Evolutionary conservation across 176 grass and related monocot species (phyloP), one percentile per base, ranked within the genome.

Genomic region (Aegilops tauschii): DNA sequence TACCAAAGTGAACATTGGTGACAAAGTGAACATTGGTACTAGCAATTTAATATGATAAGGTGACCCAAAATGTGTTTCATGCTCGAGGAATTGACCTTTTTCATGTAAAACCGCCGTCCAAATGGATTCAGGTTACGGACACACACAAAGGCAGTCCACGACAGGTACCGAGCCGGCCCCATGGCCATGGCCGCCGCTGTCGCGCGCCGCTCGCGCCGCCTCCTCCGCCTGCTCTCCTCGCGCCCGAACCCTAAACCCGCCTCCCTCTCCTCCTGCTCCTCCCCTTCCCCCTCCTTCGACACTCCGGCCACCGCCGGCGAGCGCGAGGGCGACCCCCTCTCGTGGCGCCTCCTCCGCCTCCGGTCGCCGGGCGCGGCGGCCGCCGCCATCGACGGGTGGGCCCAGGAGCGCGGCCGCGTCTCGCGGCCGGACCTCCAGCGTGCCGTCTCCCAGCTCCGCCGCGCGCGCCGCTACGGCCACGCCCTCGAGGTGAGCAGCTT

Each of bases 401-500:
- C 86, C 65, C 82, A 36, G 76, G 67, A 49, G 12, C 89, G 84
- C n/a, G 31, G 64, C 64, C 72, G 66, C 73, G 39, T 96, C 21
- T 83, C 71, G 62, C 68, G 34, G 67, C 54, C 78, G 25, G 91
- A 88, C 34, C 84, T 93, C 68, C 89, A 85, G 9, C 28, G 73
- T 17, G 88, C 84, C 45, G 16, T 91, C 58, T 18, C 11, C 64
- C 82, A 36, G 71, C 91, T 96, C 61, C 86, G 77, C 31, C 86
- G 79, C 47, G 78, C 81, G 14, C 69, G 80, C 30, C 89, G 94
- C 65, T 90, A 96, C 68, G 54, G 88, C 73, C 89, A 93, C 52
- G 91, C 94, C 34, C 94, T 96, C 72, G 81, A 96, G 86, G 91
- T 93, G 44, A 90, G 64, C 31, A 31, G 39, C 21, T 77, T 37